Evolutionary conservation across 75 land plant genomes (phyloP).

Genomic region (Cryptomeria japonica): DNA sequence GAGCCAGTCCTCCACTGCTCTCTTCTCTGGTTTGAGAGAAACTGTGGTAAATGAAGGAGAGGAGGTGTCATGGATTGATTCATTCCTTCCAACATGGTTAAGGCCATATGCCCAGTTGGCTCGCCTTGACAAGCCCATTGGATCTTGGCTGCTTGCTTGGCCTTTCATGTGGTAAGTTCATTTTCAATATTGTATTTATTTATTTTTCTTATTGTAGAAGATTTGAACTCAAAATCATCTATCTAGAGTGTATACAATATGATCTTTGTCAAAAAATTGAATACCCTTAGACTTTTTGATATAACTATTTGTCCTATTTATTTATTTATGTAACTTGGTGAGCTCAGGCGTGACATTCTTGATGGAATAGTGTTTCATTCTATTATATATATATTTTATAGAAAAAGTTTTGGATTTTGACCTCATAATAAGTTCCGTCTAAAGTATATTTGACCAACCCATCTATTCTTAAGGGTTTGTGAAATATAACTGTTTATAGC

Average conservation of each 20-base stretch:
- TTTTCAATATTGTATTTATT: neutral
- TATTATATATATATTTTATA: no score
- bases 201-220: no score
- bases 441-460: no score
- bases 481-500: no score
- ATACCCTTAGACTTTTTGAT: no score
- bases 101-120: conserved; percentile 72
- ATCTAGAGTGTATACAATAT: neutral
- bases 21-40: neutral
- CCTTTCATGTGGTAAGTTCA: conserved; percentile 80
- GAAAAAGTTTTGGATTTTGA: no score
- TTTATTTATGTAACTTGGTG: neutral
- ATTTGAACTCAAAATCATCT: no score
- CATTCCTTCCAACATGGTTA: conserved; percentile 37
- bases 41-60: neutral
- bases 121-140: conserved; percentile 86
- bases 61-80: conserved; percentile 57
- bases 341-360: no score
- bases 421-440: no score
- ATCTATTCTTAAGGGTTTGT: no score
- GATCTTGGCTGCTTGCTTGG: conserved; percentile 89
- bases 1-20: neutral
- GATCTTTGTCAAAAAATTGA: no score
- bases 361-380: no score
- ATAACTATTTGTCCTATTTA: neutral